These are phyloP conservation scores for Fusarium verticillioides DNA, from an alignment of 2,329 filamentous ascomycete species.

Conservation along the genomic window DNA sequence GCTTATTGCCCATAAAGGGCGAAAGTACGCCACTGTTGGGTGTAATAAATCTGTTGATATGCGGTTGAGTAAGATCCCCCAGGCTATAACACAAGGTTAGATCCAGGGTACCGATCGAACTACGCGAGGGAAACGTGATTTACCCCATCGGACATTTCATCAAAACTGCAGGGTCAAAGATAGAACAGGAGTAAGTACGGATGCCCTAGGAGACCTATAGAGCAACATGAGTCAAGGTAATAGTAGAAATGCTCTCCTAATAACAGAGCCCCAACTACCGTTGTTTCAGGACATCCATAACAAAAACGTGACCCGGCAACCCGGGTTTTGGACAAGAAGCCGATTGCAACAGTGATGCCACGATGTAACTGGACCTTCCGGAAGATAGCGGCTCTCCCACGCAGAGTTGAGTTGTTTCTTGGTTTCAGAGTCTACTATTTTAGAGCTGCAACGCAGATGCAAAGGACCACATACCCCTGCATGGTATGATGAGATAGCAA, in stretches of 20 bases:
- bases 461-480: constrained; percentile 32
- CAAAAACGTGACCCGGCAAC: constrained; percentile 12
- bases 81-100: background rate
- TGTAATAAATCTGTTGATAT: background rate
- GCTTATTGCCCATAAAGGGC: background rate
- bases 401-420: constrained; percentile 15
- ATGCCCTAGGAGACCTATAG: no score
- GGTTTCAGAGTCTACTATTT: constrained; percentile 3
- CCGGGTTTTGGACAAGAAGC: constrained; percentile 8
- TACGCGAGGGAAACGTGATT: background rate
- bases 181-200: no score
- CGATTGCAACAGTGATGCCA: constrained; percentile 8
- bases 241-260: background rate
- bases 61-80: background rate
- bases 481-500: constrained; percentile 31
- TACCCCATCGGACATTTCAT: background rate
- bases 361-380: constrained; percentile 21
- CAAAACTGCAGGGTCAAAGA: no score
- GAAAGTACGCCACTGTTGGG: background rate
- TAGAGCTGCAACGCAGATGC: constrained; percentile 12
- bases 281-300: constrained; percentile 1
- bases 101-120: background rate
- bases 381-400: background rate
- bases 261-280: background rate
- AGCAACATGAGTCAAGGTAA: background rate